Base-by-base conservation (phyloP, 352 stramenopile genomes). In the Paralagenidium karlingii region DNA sequence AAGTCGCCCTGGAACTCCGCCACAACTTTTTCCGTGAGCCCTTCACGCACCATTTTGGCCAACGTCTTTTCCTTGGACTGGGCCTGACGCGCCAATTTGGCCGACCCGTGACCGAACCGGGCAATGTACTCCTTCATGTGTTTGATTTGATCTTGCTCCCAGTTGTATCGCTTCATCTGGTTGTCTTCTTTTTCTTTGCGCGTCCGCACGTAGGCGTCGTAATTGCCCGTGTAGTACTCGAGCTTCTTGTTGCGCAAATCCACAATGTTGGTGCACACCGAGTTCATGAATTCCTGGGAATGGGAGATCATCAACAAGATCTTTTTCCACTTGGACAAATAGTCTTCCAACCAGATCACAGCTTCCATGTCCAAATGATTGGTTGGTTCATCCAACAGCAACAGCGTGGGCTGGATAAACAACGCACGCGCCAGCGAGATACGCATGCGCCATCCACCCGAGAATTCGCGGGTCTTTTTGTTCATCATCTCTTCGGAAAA, bases 41-140 rank as follows among this genome's bases (percentile, higher is more conserved):
- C 95, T 18, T 84, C 84, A 26, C 92, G 76, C 38, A 98, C 76
- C 94, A 98, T 99, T 66, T 99, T 99, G 43, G 88, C 81, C 26
- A 99, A 71, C n/a, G 96, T 97, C 68, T 98, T 98, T 64, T 98
- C 90, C 59, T 98, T 98, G 59, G 70, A 95, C 61, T 98, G 92
- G 5, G 93, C 94, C 58, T 99, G 95, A 50, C 95, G 94, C 11
- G 94, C 94, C 53, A 98, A 85, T 68, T 98, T 98, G 34, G 88
- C 86, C 15, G 75, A 96, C 53, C 95, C 95, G 76, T 99, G 95
- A 55, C 95, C 95, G 56, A 99, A 99, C n/a, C 81, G 74, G 22
- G 94, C 95, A 67, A 98, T 98, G 70, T 99, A 99, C 54, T 98
- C 92, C 69, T 98, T 98, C 94, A 98, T 98, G 68, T 92, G 81